These are phyloP conservation scores for Monosporascus sp. DNA, from an alignment of 2,329 filamentous ascomycete genomes.

Conservation along the genomic window DNA sequence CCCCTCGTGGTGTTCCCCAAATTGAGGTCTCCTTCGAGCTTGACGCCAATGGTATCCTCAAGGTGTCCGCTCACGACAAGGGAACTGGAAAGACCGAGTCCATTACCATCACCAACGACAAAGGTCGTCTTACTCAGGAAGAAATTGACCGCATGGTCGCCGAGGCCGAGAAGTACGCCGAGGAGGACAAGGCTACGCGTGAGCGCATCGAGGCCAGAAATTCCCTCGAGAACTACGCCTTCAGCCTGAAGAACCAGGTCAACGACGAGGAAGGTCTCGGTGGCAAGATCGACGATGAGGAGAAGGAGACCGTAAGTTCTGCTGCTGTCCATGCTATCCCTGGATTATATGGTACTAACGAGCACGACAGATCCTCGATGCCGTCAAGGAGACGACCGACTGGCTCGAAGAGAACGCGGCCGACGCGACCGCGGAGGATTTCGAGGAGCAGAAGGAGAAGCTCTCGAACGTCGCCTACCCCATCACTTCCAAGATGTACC, in stretches of 20 bases:
- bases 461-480: conserved; percentile 94
- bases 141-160: conserved; percentile 99
- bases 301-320: conserved; percentile 82
- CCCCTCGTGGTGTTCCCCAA: conserved; percentile 92
- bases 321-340: not conserved
- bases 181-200: conserved; percentile 97
- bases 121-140: conserved; percentile 91
- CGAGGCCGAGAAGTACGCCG: conserved; percentile 97
- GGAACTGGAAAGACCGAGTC: conserved; percentile 95
- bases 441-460: conserved; percentile 99
- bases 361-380: conserved; percentile 66
- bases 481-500: conserved; percentile 97
- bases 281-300: conserved; percentile 96
- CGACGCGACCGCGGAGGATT: conserved; percentile 84
- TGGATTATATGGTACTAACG: conserved; percentile 28
- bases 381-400: conserved; percentile 93
- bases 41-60: conserved; percentile 96
- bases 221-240: conserved; percentile 97
- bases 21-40: conserved; percentile 98
- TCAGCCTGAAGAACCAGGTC: conserved; percentile 98
- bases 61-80: conserved; percentile 95
- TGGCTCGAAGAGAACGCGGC: conserved; percentile 96
- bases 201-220: conserved; percentile 97
- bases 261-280: conserved; percentile 95
- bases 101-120: conserved; percentile 99